Conservation (phyloP, 2,329 filamentous ascomycete species). For the Penicillium sp. region DNA sequence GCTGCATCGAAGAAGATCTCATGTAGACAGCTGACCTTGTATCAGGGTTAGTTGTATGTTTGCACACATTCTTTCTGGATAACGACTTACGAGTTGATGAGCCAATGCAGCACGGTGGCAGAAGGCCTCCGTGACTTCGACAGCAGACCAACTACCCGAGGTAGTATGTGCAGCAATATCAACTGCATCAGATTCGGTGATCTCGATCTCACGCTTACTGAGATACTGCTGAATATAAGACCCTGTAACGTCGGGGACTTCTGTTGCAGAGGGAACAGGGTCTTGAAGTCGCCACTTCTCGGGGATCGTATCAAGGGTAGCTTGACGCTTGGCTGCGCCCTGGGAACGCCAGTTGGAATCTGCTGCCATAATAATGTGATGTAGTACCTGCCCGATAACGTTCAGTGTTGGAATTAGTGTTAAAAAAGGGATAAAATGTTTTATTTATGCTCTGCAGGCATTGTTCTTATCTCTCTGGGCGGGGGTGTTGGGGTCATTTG, state of each 20-base stretch:
- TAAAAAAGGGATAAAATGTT: no score
- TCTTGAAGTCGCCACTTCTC: conserved; percentile 54
- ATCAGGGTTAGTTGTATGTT: neutral
- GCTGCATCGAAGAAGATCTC: conserved; percentile 58
- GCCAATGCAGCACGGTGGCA: conserved; percentile 59
- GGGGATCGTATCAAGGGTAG: conserved; percentile 57
- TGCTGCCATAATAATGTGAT: neutral
- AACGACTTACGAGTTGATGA: conserved; percentile 54
- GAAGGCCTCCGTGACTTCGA: conserved; percentile 57
- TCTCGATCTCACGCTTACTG: conserved; percentile 54
- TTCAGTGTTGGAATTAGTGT: no score
- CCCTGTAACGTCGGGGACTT: conserved; percentile 59
- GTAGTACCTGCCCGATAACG: neutral
- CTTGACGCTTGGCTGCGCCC: conserved; percentile 55
- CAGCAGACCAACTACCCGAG: conserved; percentile 56
- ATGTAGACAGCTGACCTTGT: conserved; percentile 50
- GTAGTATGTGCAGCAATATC: conserved; percentile 57
- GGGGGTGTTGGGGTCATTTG: conserved; percentile 19
- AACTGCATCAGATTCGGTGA: conserved; percentile 61
- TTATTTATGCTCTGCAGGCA: neutral
- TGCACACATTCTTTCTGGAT: neutral
- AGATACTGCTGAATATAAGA: conserved; percentile 59
- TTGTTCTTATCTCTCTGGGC: conserved; percentile 4
- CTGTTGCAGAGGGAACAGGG: conserved; percentile 48
- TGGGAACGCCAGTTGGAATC: conserved; percentile 49